Conservation (phyloP, 1,284 basidiomycete species). For the Ganoderma boninense region DNA sequence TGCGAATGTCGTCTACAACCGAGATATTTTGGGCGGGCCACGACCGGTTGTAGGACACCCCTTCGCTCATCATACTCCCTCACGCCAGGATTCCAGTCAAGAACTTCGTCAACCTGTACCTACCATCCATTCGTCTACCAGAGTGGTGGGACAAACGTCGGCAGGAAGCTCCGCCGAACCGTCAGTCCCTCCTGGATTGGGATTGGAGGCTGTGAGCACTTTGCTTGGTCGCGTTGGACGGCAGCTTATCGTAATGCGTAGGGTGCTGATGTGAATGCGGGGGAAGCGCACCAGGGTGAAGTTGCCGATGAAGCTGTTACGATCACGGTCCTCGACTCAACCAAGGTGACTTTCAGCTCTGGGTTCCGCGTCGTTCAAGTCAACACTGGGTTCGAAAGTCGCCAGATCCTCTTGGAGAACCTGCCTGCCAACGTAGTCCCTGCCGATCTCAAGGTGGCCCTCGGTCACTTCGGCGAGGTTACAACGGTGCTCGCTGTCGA, state of each 20-base stretch:
- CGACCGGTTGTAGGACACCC: background rate
- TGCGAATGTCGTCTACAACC: background rate
- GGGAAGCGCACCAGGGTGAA: background rate
- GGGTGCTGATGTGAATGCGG: background rate
- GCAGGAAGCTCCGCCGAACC: conserved; percentile 18
- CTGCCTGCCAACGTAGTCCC: conserved; percentile 34
- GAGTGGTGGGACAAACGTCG: background rate
- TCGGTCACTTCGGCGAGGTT: conserved; percentile 54
- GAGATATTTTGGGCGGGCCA: background rate
- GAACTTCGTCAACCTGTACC: background rate
- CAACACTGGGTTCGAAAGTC: conserved; percentile 52
- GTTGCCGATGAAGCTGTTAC: conserved; percentile 21
- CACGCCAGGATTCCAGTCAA: background rate
- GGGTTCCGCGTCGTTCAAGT: conserved; percentile 50
- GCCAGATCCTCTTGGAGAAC: conserved; percentile 48
- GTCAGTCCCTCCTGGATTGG: conserved; percentile 39
- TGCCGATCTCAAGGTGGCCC: conserved; percentile 29
- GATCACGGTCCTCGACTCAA: conserved; percentile 38
- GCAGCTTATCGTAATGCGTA: background rate
- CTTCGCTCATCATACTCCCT: background rate
- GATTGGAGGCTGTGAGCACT: conserved; percentile 33
- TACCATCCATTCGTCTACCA: no score
- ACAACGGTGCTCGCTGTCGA: conserved; percentile 47
- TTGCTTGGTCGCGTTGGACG: background rate
- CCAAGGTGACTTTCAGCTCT: conserved; percentile 46